phyloP scores from a whole-genome alignment of 2,329 filamentous ascomycete genomes.

The Claviceps sp. region DNA sequence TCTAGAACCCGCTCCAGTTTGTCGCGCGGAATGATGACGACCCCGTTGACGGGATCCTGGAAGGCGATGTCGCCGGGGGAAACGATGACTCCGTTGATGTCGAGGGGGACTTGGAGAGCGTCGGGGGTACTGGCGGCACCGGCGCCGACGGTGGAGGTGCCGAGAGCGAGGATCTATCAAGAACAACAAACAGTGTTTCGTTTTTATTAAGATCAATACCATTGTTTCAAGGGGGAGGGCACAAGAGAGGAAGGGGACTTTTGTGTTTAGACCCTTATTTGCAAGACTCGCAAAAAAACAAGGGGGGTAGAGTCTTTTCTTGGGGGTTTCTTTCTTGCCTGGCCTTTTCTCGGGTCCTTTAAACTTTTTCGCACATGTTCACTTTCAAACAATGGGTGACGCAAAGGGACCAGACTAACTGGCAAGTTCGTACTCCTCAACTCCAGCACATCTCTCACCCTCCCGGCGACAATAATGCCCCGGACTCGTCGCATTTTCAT shows the following conservation, averaged over 20 bases:
- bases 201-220: too few relatives aligned
- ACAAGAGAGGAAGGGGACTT: background rate
- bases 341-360: background rate
- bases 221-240: too few relatives aligned
- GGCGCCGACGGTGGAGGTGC: conserved; percentile 43
- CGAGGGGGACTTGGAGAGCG: conserved; percentile 32
- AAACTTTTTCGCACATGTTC: background rate
- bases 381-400: too few relatives aligned
- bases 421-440: conserved; percentile 41
- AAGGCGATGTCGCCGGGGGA: conserved; percentile 53
- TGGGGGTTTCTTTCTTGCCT: background rate
- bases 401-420: conserved; percentile 18
- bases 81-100: conserved; percentile 28
- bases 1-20: conserved; percentile 47
- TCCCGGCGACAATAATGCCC: conserved; percentile 53
- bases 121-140: conserved; percentile 43
- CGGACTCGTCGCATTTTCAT: conserved; percentile 49
- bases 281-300: background rate
- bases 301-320: background rate
- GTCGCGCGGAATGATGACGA: conserved; percentile 51
- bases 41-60: conserved; percentile 54
- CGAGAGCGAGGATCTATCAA: conserved; percentile 39
- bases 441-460: conserved; percentile 53
- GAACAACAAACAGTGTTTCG: too few relatives aligned
- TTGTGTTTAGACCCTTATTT: background rate